Conservation (phyloP, 371 early-diverging fungal genomes). For the Actinomucor elegans region DNA sequence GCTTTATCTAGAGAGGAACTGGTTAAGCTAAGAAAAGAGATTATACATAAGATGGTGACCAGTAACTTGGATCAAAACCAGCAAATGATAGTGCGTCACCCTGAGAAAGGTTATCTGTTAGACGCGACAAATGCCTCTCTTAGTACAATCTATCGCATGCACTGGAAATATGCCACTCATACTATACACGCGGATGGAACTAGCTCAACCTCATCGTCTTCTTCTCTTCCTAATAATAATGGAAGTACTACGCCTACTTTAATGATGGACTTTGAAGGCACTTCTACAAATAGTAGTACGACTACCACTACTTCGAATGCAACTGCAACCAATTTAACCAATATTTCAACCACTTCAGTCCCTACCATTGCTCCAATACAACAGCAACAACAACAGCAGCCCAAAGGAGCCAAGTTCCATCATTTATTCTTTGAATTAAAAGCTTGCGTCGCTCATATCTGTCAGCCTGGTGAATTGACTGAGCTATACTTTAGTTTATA, state of each 20-base stretch:
- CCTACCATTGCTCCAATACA: background rate
- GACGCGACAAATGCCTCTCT: slow-evolving; percentile 59
- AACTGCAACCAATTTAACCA: background rate
- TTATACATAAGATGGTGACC: slow-evolving; percentile 59
- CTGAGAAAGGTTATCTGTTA: slow-evolving; percentile 61
- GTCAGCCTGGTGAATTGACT: slow-evolving; percentile 59
- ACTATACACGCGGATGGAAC: too few species aligned
- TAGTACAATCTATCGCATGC: slow-evolving; percentile 58
- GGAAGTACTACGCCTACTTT: too few species aligned
- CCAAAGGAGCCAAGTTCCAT: slow-evolving; percentile 46
- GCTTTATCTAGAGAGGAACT: slow-evolving; percentile 67
- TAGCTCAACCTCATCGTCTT: background rate
- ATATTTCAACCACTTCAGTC: background rate
- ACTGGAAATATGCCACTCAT: slow-evolving; percentile 45
- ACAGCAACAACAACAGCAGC: background rate
- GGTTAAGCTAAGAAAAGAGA: slow-evolving; percentile 50
- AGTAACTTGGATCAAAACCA: slow-evolving; percentile 58
- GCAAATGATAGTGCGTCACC: slow-evolving; percentile 65
- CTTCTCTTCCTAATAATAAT: background rate
- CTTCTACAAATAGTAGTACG: background rate
- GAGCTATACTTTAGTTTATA: slow-evolving; percentile 73
- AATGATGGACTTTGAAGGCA: too few species aligned
- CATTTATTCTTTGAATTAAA: slow-evolving; percentile 64
- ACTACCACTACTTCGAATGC: background rate
- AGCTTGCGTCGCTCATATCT: slow-evolving; percentile 66